Conservation (phyloP, 345 rosid genomes). For the Arabidopsis suecica region DNA sequence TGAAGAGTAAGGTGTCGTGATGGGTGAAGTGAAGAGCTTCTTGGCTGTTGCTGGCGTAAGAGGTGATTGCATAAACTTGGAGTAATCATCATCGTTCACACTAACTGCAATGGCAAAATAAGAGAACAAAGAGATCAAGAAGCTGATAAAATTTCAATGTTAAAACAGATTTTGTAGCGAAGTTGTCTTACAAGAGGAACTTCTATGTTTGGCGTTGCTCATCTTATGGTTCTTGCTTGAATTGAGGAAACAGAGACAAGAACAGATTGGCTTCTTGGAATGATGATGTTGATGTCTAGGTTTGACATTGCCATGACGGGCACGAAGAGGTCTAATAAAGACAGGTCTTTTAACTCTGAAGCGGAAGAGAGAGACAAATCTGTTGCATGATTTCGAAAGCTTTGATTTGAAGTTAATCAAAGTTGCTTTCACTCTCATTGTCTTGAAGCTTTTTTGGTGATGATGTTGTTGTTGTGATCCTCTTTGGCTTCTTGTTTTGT, state of each 20-base stretch:
- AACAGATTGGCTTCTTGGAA: constrained; percentile 34
- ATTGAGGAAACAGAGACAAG: constrained; percentile 39
- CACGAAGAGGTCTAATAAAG: constrained; percentile 52
- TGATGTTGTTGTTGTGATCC: constrained; percentile 3
- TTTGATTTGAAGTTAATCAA: constrained; percentile 62
- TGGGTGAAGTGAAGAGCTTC: constrained; percentile 54
- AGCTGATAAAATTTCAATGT: not conserved
- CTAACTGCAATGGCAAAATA: constrained; percentile 33
- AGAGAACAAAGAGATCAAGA: not conserved
- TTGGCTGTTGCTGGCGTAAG: constrained; percentile 63
- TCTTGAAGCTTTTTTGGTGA: constrained; percentile 35
- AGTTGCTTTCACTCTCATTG: constrained; percentile 60
- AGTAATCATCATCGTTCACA: constrained; percentile 35
- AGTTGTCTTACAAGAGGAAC: constrained; percentile 42
- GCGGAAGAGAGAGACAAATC: constrained; percentile 49
- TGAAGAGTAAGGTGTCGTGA: constrained; percentile 56
- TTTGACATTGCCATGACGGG: constrained; percentile 36
- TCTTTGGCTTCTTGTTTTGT: constrained; percentile 30
- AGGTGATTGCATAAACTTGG: constrained; percentile 51
- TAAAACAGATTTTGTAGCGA: not conserved
- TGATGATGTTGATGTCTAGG: constrained; percentile 36
- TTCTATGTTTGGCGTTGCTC: constrained; percentile 47
- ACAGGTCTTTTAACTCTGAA: constrained; percentile 58
- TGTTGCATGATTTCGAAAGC: constrained; percentile 62
- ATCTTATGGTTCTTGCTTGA: constrained; percentile 41